Base-by-base conservation (phyloP, 768 basidiomycete genomes). In the Tubosaeta sp. region DNA sequence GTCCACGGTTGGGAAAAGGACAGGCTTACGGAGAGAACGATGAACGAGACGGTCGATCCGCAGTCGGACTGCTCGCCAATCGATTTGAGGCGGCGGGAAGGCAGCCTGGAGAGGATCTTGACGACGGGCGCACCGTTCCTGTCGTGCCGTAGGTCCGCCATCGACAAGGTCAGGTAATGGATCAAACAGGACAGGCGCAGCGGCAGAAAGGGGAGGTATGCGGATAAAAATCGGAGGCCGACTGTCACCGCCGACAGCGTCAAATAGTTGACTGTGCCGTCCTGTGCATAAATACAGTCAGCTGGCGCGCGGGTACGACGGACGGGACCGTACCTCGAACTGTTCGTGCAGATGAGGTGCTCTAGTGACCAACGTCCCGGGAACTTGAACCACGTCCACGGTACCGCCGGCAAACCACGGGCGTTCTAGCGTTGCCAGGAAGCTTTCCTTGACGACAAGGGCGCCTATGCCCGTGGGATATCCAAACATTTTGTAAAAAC, bases 401-500 rank as follows among this genome's bases (percentile, higher is more conserved):
- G 83, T 88, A 2, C 89, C 89, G 29, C 90, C 90, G 3, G 88
- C 81, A 65, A 91, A 91, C 90, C 90, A 93, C 0, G 88, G 88
- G 8, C 88, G 79, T 49, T 81, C 74, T 37, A 89, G 72, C 44
- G 71, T 71, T 6, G 66, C 66, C 46, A 90, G 68, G 59, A 90
- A 88, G 9, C 79, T 77, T 61, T 84, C 83, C 65, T 83, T 86
- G 41, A 86, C 84, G 27, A 93, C 67, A 5, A 93, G 74, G 12
- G 88, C 88, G 33, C 91, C 90, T 39, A 91, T 81, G 8, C 90
- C 90, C 0, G 89, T 91, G 11, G 90, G 90, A 59, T 84, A 92
- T 32, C 90, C 90, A 57, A 91, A 89, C 86, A 92, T 91, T 60
- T 93, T 93, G 71, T 93, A 93, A 61, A 92, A 91, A 41, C 86